Evolutionary conservation across 192 early-diverging fungal species (phyloP), one percentile per base, ranked within the genome.

Genomic region (Ambispora gerdemannii): DNA sequence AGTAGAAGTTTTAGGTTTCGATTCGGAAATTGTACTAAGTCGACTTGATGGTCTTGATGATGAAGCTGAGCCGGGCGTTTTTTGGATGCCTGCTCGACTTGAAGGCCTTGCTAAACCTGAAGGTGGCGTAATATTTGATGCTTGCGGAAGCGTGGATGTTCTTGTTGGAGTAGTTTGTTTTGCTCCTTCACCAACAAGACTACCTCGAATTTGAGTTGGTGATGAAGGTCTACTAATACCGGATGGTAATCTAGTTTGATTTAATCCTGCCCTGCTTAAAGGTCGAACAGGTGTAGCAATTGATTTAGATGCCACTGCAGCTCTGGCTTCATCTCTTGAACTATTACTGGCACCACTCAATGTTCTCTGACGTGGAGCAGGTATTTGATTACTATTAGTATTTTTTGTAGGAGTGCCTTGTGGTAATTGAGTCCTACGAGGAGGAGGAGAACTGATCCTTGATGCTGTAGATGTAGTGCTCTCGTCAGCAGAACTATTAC

Each of bases 401-500:
- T 33, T 56, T 47, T 59, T 43, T 27, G 35, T 70, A 6, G 6
- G 38, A 43, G 6, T 6, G 6, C 6, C 15, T 43, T 6, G 15
- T 43, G 55, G 43, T 28, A 52, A 30, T 28, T 51, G 24, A 30
- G 30, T 3, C 30, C 68, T 36, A 3, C 55, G 34, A 10, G 68
- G 56, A 11, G 68, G 68, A 22, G 68, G 59, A 24, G 68, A 52
- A 56, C 56, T 70, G 27, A 52, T 36, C 15, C 36, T 52, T 30
- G 68, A 70, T 20, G 25, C 35, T 22, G 68, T 33, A 4, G 68
- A 70, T 30, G 68, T 70, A 31, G 68, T 70, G 19, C 68, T 70
- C 36, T 59, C 68, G 56, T 70, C 68, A 2, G 68, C 33, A 27
- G 68, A 70, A 59, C 68, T 70, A 31, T 56, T 59, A 58, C 68